Evolutionary conservation across 306 rosid species (phyloP).

Genomic region (Cucumis melo): DNA sequence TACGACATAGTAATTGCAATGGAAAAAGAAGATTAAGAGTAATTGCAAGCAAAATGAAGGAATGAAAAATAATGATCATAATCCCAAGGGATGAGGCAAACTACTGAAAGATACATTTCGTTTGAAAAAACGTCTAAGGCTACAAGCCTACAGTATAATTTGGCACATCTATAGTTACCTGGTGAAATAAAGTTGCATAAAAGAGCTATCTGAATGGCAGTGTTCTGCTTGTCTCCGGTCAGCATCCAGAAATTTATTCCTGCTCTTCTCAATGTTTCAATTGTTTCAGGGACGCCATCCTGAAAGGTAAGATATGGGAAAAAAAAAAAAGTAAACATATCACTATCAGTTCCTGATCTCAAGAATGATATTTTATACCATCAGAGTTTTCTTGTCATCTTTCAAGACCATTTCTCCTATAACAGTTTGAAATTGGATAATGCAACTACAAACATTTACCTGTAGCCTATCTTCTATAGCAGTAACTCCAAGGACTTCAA

Average conservation of each 20-base stretch:
- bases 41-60: background rate
- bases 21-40: background rate
- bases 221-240: constrained; percentile 95
- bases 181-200: constrained; percentile 94
- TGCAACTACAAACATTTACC: constrained; percentile 36
- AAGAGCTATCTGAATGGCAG: constrained; percentile 95
- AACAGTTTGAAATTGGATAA: background rate
- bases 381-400: background rate
- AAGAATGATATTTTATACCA: background rate
- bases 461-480: constrained; percentile 98
- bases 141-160: background rate
- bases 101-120: constrained; percentile 1
- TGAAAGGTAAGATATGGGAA: constrained; percentile 21
- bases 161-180: constrained; percentile 36
- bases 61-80: background rate
- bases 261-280: constrained; percentile 82
- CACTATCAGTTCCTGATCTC: background rate
- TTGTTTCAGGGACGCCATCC: constrained; percentile 99
- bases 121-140: background rate
- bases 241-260: constrained; percentile 99
- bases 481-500: constrained; percentile 90
- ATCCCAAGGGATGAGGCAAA: background rate
- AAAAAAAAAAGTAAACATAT: background rate
- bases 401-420: background rate
- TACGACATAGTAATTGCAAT: constrained; percentile 11